phyloP scores from a whole-genome alignment of 2,329 filamentous ascomycete species.

The Apiospora kogelbergensis region DNA sequence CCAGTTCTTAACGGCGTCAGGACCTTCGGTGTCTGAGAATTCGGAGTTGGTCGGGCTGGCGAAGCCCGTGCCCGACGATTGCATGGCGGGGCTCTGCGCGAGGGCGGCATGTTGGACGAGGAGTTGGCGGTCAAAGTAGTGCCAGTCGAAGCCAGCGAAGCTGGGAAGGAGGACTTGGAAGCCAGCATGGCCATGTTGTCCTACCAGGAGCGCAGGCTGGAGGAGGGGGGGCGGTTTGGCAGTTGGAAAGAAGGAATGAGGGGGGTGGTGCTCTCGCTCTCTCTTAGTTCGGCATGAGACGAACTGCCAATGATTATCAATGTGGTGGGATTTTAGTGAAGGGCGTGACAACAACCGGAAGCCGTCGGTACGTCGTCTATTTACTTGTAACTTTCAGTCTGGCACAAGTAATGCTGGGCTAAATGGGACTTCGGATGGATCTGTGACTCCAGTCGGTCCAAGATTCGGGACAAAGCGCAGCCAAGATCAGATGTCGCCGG shows the following conservation, averaged over 20 bases:
- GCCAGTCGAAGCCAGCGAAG: constrained; percentile 49
- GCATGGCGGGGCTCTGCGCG: constrained; percentile 53
- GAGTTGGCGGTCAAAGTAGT: constrained; percentile 46
- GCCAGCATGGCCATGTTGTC: constrained; percentile 73
- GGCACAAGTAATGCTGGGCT: neutral
- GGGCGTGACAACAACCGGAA: neutral
- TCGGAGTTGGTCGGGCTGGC: constrained; percentile 89
- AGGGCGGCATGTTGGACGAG: constrained; percentile 49
- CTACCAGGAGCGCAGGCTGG: constrained; percentile 8
- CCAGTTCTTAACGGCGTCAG: constrained; percentile 81
- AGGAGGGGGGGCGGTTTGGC: neutral
- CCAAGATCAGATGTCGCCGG: constrained; percentile 5
- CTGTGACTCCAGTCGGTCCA: constrained; percentile 7
- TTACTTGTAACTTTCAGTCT: neutral
- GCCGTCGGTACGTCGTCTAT: neutral
- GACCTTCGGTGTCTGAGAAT: constrained; percentile 79
- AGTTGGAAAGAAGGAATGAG: constrained; percentile 8
- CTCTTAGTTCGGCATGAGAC: constrained; percentile 22
- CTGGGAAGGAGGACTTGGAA: constrained; percentile 69
- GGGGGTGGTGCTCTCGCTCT: neutral
- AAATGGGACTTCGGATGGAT: constrained; percentile 6
- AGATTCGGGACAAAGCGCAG: constrained; percentile 11
- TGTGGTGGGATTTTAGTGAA: neutral
- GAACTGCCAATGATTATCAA: constrained; percentile 1
- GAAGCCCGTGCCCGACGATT: constrained; percentile 57